phyloP scores from a whole-genome alignment of 441 rosid species.

The Gossypium laxum region DNA sequence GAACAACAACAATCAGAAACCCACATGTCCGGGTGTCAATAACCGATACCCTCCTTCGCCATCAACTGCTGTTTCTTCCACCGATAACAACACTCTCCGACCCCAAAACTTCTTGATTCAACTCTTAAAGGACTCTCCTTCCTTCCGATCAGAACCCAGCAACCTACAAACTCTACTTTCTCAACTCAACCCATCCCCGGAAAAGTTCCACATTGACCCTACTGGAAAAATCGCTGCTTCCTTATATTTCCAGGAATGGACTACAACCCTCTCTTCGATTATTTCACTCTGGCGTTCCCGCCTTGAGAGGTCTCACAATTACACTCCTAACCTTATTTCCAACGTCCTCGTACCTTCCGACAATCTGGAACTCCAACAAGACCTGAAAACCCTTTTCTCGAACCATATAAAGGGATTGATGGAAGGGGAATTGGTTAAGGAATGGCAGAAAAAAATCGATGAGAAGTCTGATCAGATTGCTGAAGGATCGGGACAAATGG shows the following conservation, averaged over 20 bases:
- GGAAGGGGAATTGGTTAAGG: constrained; percentile 32
- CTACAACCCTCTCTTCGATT: constrained; percentile 36
- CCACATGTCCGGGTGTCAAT: not conserved
- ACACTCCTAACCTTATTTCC: constrained; percentile 27
- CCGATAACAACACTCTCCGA: not conserved
- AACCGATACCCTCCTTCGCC: not conserved
- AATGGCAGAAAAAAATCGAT: constrained; percentile 25
- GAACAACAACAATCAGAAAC: not conserved
- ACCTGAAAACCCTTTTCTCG: constrained; percentile 27
- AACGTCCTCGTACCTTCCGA: constrained; percentile 33
- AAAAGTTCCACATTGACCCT: not conserved
- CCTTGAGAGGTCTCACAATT: constrained; percentile 29
- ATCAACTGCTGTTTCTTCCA: not conserved
- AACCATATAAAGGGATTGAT: constrained; percentile 25
- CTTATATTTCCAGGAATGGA: constrained; percentile 38
- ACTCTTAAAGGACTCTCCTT: constrained; percentile 14
- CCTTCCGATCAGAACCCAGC: not conserved
- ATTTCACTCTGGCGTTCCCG: constrained; percentile 42
- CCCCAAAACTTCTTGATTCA: constrained; percentile 22
- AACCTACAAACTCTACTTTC: constrained; percentile 7
- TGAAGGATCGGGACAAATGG: constrained; percentile 11
- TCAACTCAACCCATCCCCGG: constrained; percentile 15
- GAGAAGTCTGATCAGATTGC: constrained; percentile 28
- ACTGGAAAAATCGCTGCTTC: constrained; percentile 23
- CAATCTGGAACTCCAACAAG: constrained; percentile 28